Conservation (phyloP, 805 yeast species). For the Saccharomycopsis fibuligera region DNA sequence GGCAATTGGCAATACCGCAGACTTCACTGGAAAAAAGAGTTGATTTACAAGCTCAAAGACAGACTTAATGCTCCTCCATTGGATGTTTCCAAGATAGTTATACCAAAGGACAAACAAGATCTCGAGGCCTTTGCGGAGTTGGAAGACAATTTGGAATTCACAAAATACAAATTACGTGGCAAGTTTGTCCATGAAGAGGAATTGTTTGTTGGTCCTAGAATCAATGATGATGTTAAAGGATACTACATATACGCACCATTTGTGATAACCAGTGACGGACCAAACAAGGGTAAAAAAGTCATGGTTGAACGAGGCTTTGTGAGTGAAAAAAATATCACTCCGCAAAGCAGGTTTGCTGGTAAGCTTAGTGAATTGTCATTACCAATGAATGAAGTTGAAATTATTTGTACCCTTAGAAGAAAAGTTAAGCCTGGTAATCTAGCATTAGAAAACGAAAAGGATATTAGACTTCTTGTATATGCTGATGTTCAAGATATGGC, state of each 20-base stretch:
- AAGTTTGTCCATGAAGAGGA: constrained; percentile 79
- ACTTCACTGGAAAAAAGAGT: constrained; percentile 78
- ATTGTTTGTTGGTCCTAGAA: constrained; percentile 86
- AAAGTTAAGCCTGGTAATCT: constrained; percentile 56
- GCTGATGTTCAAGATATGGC: constrained; percentile 84
- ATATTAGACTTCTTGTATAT: constrained; percentile 65
- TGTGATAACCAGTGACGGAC: constrained; percentile 36
- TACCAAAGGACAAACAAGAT: constrained; percentile 51
- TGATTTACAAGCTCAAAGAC: constrained; percentile 80
- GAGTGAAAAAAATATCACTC: constrained; percentile 53
- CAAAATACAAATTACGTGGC: constrained; percentile 74
- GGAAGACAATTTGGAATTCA: constrained; percentile 63
- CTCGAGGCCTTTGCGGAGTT: constrained; percentile 6
- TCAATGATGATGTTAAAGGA: constrained; percentile 66
- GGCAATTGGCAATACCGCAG: constrained; percentile 93
- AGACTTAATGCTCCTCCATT: constrained; percentile 67
- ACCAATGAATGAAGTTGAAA: constrained; percentile 65
- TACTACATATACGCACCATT: constrained; percentile 79
- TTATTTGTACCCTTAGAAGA: constrained; percentile 67
- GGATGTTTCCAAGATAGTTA: constrained; percentile 60
- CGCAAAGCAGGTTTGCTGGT: constrained; percentile 38
- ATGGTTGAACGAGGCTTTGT: constrained; percentile 93
- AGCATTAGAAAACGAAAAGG: constrained; percentile 65
- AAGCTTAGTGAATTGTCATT: constrained; percentile 60
- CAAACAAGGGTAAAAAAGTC: constrained; percentile 69